phyloP scores from a whole-genome alignment of 179 eudicot species.

The Silene noctiflora region DNA sequence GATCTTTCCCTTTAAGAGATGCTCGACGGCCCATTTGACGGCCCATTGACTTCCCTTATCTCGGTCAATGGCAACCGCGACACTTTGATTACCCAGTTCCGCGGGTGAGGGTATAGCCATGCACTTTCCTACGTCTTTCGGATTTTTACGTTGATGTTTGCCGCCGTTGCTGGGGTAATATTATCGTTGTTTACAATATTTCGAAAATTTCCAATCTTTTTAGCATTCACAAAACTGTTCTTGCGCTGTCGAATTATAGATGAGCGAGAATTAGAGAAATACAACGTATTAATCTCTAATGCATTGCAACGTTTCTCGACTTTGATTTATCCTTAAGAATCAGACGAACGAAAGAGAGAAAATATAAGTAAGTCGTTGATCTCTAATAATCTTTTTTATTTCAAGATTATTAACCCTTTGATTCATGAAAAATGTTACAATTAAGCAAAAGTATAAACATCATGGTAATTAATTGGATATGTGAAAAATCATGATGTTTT shows the following conservation, averaged over 20 bases:
- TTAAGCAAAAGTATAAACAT: not conserved
- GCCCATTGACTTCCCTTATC: constrained; percentile 71
- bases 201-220: too few relatives aligned
- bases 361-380: too few relatives aligned
- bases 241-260: not conserved
- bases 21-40: constrained; percentile 68
- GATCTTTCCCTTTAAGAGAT: constrained; percentile 32
- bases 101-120: constrained; percentile 12
- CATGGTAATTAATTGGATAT: not conserved
- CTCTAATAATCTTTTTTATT: not conserved
- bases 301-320: too few relatives aligned
- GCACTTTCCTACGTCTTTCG: not conserved
- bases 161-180: not conserved
- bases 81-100: constrained; percentile 16
- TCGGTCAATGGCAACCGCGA: constrained; percentile 56
- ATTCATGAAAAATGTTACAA: not conserved
- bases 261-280: not conserved
- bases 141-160: not conserved
- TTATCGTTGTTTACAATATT: not conserved
- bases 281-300: too few relatives aligned
- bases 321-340: not conserved
- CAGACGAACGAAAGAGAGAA: not conserved
- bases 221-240: too few relatives aligned
- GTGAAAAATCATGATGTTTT: not conserved
- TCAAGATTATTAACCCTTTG: not conserved